Evolutionary conservation across 2,329 filamentous ascomycete species (phyloP), one percentile per base, ranked within the genome.

Genomic region (Xylariales sp.): DNA sequence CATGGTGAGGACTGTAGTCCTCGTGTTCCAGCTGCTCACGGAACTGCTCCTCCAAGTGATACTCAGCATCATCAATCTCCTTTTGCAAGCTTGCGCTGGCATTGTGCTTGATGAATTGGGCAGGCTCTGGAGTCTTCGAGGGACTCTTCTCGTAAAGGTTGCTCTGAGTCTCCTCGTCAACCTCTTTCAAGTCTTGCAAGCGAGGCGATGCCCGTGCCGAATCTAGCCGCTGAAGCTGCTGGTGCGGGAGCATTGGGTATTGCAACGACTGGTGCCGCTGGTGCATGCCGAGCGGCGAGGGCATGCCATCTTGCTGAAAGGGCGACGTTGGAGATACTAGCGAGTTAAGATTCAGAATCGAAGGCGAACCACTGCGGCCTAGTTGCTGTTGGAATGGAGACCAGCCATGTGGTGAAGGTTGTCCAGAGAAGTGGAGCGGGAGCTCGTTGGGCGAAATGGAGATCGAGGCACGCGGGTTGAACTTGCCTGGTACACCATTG

Each of bases 41-140:
- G 47, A 90, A 80, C 46, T 87, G 82, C 57, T 89, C 81, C 57
- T 90, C 86, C 46, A 93, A 64, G 53, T 91, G 87, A 56, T 93
- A 91, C 54, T 95, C 87, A 4, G 86, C 84, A 55, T 90, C 86
- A 37, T 93, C 84, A 42, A 94, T 84, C 51, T 93, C 88, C 47
- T 83, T 84, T 59, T 95, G 88, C 18, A 95, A 73, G 33, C 80
- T 87, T 48, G 82, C 76, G 54, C 84, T 89, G 29, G 87, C 73
- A 51, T 89, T 89, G 52, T 90, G 85, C 34, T 66, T 62, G 39
- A 73, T 65, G 33, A 67, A 67, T 34, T 63, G 62, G 9, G 52
- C 42, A 8, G 73, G 67, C 51, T 81, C 74, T 0, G 76, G 71
- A 0, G 73, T 76, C 53, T 73, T 76, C 2, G 73, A 76, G 8